These are phyloP conservation scores for Vishniacozyma victoriae DNA, from an alignment of 768 basidiomycete genomes.

Conservation along the genomic window DNA sequence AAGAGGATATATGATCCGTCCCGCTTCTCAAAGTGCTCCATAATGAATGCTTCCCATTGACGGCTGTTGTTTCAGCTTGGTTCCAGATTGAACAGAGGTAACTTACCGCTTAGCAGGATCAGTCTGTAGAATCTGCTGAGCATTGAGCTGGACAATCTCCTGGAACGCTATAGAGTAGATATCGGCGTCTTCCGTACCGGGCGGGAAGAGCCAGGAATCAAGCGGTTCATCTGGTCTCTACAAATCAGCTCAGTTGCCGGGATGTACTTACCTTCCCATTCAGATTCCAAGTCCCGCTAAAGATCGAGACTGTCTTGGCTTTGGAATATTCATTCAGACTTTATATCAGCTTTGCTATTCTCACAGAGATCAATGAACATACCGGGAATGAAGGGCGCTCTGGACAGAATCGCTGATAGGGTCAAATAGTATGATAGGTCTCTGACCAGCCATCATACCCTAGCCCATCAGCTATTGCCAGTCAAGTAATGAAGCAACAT, in stretches of 20 bases:
- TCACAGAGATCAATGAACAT: constrained; percentile 4
- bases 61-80: constrained; percentile 53
- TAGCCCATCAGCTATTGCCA: constrained; percentile 42
- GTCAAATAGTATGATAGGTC: constrained; percentile 83
- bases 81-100: neutral
- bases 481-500: constrained; percentile 27
- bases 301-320: constrained; percentile 64
- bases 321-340: constrained; percentile 81
- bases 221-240: constrained; percentile 63
- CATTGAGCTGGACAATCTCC: constrained; percentile 96
- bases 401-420: constrained; percentile 86
- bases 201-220: constrained; percentile 82
- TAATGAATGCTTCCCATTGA: constrained; percentile 75
- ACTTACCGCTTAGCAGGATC: constrained; percentile 82
- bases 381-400: constrained; percentile 65
- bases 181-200: constrained; percentile 58
- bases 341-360: neutral
- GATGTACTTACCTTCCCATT: constrained; percentile 72
- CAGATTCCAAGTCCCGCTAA: constrained; percentile 91
- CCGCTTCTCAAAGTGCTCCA: constrained; percentile 68
- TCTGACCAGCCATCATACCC: constrained; percentile 88
- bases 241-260: no score
- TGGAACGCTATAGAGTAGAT: constrained; percentile 88
- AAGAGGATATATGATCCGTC: constrained; percentile 73
- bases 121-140: constrained; percentile 91